phyloP scores from a whole-genome alignment of 805 yeast genomes.

The Hanseniaspora hatyaiensis region DNA sequence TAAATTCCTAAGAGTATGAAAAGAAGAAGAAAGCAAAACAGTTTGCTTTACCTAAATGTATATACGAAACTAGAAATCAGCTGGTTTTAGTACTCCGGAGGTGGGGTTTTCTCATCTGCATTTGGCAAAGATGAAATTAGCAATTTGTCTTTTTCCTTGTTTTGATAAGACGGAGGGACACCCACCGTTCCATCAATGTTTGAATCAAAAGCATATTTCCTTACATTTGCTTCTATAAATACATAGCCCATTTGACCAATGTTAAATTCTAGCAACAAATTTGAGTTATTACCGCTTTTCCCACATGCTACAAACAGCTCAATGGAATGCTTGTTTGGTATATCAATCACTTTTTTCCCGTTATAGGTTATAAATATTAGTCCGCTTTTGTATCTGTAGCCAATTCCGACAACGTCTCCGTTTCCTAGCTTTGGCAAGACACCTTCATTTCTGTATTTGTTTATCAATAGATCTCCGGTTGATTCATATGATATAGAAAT shows the following conservation, averaged over 20 bases:
- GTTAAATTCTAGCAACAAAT: constrained; percentile 44
- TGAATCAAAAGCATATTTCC: constrained; percentile 66
- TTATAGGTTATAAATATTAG: constrained; percentile 86
- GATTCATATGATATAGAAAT: constrained; percentile 66
- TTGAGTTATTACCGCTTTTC: constrained; percentile 32
- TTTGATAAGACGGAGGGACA: constrained; percentile 36
- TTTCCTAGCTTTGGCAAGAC: constrained; percentile 41
- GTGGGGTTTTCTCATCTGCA: constrained; percentile 1
- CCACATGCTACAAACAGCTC: constrained; percentile 31
- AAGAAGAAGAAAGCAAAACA: no score
- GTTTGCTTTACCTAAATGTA: no score
- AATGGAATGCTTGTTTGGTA: constrained; percentile 56
- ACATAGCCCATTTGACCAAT: constrained; percentile 71
- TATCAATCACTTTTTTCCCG: constrained; percentile 75
- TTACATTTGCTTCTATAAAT: constrained; percentile 71
- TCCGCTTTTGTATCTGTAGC: constrained; percentile 70
- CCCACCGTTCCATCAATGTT: constrained; percentile 34
- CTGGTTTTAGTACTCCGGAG: background rate
- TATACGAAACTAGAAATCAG: no score
- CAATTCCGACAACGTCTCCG: constrained; percentile 91
- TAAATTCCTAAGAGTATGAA: no score
- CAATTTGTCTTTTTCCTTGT: constrained; percentile 24
- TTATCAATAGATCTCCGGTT: constrained; percentile 56
- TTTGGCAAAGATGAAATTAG: background rate
- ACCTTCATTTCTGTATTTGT: constrained; percentile 37